Percentiles rank a stretch among this genome's conserved stretches.
These are phyloP conservation scores for Albugo laibachii DNA, from an alignment of 352 stramenopile genomes.

Conservation along the genomic window DNA sequence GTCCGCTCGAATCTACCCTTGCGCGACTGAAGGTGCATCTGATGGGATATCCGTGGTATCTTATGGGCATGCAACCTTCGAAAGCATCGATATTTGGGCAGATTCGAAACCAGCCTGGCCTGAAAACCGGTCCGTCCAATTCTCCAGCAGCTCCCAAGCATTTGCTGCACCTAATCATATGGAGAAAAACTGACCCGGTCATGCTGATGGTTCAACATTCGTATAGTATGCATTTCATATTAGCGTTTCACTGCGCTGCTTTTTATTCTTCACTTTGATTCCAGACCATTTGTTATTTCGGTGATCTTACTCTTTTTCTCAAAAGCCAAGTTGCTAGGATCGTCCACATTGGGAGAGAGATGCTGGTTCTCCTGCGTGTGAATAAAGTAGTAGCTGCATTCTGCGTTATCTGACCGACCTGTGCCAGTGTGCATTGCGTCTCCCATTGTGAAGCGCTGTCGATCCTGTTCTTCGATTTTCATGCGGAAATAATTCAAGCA, in stretches of 20 bases:
- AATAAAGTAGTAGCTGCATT: background rate
- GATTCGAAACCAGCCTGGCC: constrained; percentile 42
- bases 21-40: constrained; percentile 19
- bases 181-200: background rate
- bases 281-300: too few species aligned
- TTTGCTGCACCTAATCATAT: background rate
- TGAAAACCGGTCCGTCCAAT: constrained; percentile 8
- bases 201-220: too few species aligned
- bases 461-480: background rate
- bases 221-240: too few species aligned
- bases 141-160: background rate
- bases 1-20: constrained; percentile 45
- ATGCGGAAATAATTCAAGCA: constrained; percentile 61
- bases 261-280: too few species aligned
- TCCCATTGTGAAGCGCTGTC: too few species aligned
- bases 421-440: too few species aligned
- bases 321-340: constrained; percentile 2
- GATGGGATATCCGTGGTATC: constrained; percentile 31
- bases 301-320: background rate
- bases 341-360: constrained; percentile 1
- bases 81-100: constrained; percentile 43
- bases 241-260: too few species aligned
- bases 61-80: constrained; percentile 22
- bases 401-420: constrained; percentile 1
- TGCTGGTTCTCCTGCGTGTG: constrained; percentile 3